A percentile compares a stretch with the other conserved stretches of the same genome.
These are phyloP conservation scores for Papiliotrema nemorosa DNA, from an alignment of 1,284 basidiomycete genomes.

Conservation along the genomic window DNA sequence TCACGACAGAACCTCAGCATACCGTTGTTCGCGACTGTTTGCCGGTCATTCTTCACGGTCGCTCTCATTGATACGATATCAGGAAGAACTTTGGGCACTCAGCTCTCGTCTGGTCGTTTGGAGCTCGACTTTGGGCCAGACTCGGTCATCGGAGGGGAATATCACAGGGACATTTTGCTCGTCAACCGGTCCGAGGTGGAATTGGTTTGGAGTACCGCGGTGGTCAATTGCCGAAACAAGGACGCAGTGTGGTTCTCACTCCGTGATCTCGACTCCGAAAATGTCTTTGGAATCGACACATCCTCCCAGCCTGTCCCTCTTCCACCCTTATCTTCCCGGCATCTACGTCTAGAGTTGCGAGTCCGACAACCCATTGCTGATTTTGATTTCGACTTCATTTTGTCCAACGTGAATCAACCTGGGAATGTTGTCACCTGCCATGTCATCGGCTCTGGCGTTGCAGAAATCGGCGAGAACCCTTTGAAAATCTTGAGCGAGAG, in stretches of 20 bases:
- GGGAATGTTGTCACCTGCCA: slow-evolving; percentile 42
- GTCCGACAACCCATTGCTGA: slow-evolving; percentile 29
- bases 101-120: slow-evolving; percentile 35
- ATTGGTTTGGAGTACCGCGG: slow-evolving; percentile 40
- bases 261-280: slow-evolving; percentile 46
- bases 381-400: slow-evolving; percentile 44
- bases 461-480: slow-evolving; percentile 44
- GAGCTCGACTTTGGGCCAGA: slow-evolving; percentile 43
- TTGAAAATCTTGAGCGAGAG: slow-evolving; percentile 50
- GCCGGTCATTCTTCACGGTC: slow-evolving; percentile 41
- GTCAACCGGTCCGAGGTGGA: slow-evolving; percentile 47
- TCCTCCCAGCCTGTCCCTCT: slow-evolving; percentile 40
- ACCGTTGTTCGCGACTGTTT: slow-evolving; percentile 46
- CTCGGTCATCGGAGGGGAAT: slow-evolving; percentile 34
- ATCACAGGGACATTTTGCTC: slow-evolving; percentile 42
- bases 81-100: slow-evolving; percentile 28
- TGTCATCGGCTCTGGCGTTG: slow-evolving; percentile 34
- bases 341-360: slow-evolving; percentile 36
- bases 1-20: slow-evolving; percentile 32
- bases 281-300: slow-evolving; percentile 45
- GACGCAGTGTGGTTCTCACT: slow-evolving; percentile 45
- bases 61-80: slow-evolving; percentile 38
- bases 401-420: slow-evolving; percentile 42
- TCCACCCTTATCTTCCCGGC: slow-evolving; percentile 41
- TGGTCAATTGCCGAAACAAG: slow-evolving; percentile 37